Base-by-base conservation (phyloP, 2,329 filamentous ascomycete species). In the Paramyrothecium roridum region DNA sequence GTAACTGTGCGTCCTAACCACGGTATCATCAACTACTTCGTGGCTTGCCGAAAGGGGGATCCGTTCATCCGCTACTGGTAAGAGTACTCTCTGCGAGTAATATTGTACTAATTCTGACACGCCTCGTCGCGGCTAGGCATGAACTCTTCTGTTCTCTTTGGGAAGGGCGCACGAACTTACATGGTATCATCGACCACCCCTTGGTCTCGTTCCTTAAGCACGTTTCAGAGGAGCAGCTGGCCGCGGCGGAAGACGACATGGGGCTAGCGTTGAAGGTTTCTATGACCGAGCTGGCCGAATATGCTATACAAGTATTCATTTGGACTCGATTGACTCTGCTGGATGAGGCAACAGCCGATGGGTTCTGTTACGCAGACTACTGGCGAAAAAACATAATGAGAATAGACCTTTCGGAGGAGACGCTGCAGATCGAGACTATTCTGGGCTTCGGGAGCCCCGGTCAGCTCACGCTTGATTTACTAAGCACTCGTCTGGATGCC, bases 41-140 rank as follows among this genome's bases (percentile, higher is more conserved):
- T 75, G 11, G 71, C 71, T 1, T 64, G 67, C 16, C 64, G 72
- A 13, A 75, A 74, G 37, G 69, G 67, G 3, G 70, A 76, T 48
- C 65, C 65, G 0, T 76, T 77, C 52, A 75, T 76, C 52, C 68
- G 68, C 53, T 61, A 63, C 52, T 68, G 66, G 66, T 67, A 3
- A 58, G 64, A 20, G 55, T 62, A 3, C 52, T 69, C 19, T 60
- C 66, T 8, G 59, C 70, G 19, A 56, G 59, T 3, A 61, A 65
- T 3, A 66, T 67, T 3, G 66, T 65, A 54, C 6, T 30, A 10
- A 6, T 4, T 30, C 26, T 30, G 10, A 30, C 26, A 10, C 26
- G 10, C 4, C 26, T 4, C 4, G 10, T 10, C 26, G 26, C 10
- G 4, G 6, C 26, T 30, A 30, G 26, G 26, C 26, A 30, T 30